Conservation (phyloP, 2,329 filamentous ascomycete species). For the Paraphaeosphaeria sporulosa region DNA sequence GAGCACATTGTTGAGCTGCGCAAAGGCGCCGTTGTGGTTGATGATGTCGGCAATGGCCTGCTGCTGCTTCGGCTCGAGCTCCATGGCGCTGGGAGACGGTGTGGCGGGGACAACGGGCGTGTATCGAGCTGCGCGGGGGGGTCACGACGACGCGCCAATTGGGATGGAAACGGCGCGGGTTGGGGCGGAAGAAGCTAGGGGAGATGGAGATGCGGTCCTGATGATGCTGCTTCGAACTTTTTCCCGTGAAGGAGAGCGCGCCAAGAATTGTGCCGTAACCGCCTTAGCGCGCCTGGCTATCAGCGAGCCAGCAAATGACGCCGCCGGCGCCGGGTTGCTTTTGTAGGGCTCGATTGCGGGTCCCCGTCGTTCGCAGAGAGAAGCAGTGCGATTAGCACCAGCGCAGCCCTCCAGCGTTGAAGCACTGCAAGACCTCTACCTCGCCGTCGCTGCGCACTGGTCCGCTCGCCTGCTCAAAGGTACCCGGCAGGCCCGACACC, state of each 20-base stretch:
- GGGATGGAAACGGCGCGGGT: conserved; percentile 28
- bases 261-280: conserved; percentile 10
- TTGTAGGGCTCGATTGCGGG: not conserved
- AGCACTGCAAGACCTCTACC: conserved; percentile 7
- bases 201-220: conserved; percentile 22
- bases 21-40: conserved; percentile 78
- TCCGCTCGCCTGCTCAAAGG: conserved; percentile 8
- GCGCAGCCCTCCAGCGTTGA: not conserved
- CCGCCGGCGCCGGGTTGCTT: not conserved
- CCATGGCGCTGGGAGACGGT: conserved; percentile 33
- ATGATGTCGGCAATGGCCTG: conserved; percentile 65
- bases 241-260: conserved; percentile 12
- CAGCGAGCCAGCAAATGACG: conserved; percentile 10
- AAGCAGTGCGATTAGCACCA: not conserved
- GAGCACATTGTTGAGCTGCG: conserved; percentile 77
- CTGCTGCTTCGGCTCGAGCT: conserved; percentile 40
- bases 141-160: conserved; percentile 24
- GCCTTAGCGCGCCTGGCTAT: conserved; percentile 3
- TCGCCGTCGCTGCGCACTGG: conserved; percentile 26
- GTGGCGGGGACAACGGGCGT: conserved; percentile 25
- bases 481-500: conserved; percentile 18
- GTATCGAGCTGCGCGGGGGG: conserved; percentile 23
- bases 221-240: conserved; percentile 13
- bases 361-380: not conserved
- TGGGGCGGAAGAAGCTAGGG: conserved; percentile 20